A percentile compares a stretch with the other conserved stretches of the same genome.
These are phyloP conservation scores for Fusarium sp. DNA, from an alignment of 2,329 filamentous ascomycete genomes.

Conservation along the genomic window DNA sequence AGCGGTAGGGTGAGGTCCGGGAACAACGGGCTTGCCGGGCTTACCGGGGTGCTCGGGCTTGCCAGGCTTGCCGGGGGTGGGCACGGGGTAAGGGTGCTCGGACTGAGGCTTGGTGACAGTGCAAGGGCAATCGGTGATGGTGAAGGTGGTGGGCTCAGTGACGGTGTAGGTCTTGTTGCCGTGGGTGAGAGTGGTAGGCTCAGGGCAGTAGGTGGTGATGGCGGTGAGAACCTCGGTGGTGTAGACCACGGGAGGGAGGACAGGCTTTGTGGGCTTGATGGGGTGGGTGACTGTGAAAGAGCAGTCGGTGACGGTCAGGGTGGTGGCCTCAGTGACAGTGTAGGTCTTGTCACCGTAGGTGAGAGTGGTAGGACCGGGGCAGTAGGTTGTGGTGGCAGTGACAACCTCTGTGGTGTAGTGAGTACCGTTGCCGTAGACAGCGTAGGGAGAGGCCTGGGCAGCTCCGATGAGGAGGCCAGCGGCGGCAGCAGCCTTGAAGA, in stretches of 20 bases:
- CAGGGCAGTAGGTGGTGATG: constrained; percentile 57
- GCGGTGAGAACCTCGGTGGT: constrained; percentile 31
- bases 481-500: constrained; percentile 29
- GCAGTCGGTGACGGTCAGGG: constrained; percentile 78
- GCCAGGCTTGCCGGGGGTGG: constrained; percentile 24
- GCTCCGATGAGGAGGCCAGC: constrained; percentile 39
- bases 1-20: constrained; percentile 14
- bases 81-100: constrained; percentile 43
- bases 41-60: constrained; percentile 10
- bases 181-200: constrained; percentile 50
- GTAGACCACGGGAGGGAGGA: constrained; percentile 25
- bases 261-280: constrained; percentile 53
- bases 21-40: background rate
- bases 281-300: constrained; percentile 76
- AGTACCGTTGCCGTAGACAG: constrained; percentile 23
- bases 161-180: constrained; percentile 50
- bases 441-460: constrained; percentile 27
- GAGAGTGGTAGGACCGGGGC: constrained; percentile 75
- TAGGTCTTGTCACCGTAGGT: constrained; percentile 75
- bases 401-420: constrained; percentile 75
- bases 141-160: constrained; percentile 31
- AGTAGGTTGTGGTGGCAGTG: constrained; percentile 77
- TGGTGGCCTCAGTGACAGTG: constrained; percentile 76
- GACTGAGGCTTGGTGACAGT: constrained; percentile 30
- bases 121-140: constrained; percentile 37